These are phyloP conservation scores for Astraeus odoratus DNA, from an alignment of 768 basidiomycete species.

Conservation along the genomic window DNA sequence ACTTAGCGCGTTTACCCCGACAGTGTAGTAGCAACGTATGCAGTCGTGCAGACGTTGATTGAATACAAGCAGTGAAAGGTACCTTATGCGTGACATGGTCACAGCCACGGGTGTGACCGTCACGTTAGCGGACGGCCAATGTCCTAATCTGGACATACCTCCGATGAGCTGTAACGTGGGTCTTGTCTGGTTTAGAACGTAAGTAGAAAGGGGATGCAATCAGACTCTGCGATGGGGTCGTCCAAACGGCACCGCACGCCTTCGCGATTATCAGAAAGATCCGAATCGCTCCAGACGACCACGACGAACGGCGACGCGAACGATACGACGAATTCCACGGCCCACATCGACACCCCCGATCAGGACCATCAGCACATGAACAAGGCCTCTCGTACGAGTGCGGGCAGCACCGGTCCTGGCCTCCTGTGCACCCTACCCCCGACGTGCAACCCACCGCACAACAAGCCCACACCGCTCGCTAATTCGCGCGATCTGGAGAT, in stretches of 20 bases:
- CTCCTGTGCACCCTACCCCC: constrained; percentile 74
- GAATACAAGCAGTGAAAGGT: not conserved
- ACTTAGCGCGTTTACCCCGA: too few relatives aligned
- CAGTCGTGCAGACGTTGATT: too few relatives aligned
- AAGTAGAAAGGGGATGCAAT: constrained; percentile 5
- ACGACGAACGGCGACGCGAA: not conserved
- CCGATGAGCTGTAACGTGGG: not conserved
- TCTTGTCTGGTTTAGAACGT: constrained; percentile 2
- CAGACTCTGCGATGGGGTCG: constrained; percentile 15
- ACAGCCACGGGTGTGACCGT: constrained; percentile 3
- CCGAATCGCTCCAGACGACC: constrained; percentile 25
- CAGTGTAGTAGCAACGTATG: too few relatives aligned
- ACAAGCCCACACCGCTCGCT: constrained; percentile 53
- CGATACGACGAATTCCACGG: too few relatives aligned
- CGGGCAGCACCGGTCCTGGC: constrained; percentile 26
- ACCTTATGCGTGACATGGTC: constrained; percentile 3
- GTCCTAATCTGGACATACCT: constrained; percentile 2
- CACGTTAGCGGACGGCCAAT: constrained; percentile 7
- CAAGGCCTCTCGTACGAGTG: constrained; percentile 27
- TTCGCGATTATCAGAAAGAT: constrained; percentile 22
- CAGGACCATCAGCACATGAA: constrained; percentile 25
- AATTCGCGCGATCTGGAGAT: constrained; percentile 66
- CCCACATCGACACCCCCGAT: too few relatives aligned
- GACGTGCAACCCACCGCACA: constrained; percentile 59
- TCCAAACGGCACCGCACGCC: constrained; percentile 28